A percentile compares a stretch with the other conserved stretches of the same genome.
phyloP scores from a whole-genome alignment of 208 protist species.

The Naegleria fowleri region DNA sequence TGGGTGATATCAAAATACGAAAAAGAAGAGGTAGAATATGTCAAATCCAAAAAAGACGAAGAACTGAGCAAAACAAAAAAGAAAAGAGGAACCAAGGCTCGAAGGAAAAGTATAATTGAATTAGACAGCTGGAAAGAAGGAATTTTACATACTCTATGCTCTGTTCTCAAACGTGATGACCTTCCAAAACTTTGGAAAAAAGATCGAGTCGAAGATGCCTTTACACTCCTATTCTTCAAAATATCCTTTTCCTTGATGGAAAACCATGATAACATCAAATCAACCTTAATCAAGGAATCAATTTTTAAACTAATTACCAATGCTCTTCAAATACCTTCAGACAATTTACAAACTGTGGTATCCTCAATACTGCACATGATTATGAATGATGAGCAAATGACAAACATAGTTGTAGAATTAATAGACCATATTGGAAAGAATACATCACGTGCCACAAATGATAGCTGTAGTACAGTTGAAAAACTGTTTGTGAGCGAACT shows the following conservation, averaged over 20 bases:
- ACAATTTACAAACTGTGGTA: neutral
- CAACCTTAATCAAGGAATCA: neutral
- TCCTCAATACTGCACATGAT: neutral
- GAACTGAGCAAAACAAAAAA: neutral
- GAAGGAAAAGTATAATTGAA: neutral
- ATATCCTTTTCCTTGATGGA: slow-evolving; percentile 34
- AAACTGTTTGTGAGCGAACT: neutral
- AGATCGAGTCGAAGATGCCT: slow-evolving; percentile 34
- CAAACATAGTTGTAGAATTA: neutral
- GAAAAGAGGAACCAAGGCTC: neutral
- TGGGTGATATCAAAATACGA: neutral
- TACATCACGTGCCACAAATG: neutral
- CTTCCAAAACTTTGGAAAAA: slow-evolving; percentile 28
- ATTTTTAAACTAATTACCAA: neutral
- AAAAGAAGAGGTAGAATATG: slow-evolving; percentile 2
- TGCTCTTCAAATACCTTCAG: neutral
- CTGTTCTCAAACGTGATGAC: slow-evolving; percentile 25
- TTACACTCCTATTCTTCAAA: slow-evolving; percentile 30
- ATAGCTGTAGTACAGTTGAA: neutral
- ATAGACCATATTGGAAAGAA: neutral
- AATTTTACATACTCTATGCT: neutral
- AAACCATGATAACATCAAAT: slow-evolving; percentile 23
- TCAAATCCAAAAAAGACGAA: neutral
- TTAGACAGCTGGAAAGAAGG: slow-evolving; percentile 2
- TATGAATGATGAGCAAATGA: neutral